These are phyloP conservation scores for Sanghuangporus baumii DNA, from an alignment of 1,284 basidiomycete species.

Conservation along the genomic window DNA sequence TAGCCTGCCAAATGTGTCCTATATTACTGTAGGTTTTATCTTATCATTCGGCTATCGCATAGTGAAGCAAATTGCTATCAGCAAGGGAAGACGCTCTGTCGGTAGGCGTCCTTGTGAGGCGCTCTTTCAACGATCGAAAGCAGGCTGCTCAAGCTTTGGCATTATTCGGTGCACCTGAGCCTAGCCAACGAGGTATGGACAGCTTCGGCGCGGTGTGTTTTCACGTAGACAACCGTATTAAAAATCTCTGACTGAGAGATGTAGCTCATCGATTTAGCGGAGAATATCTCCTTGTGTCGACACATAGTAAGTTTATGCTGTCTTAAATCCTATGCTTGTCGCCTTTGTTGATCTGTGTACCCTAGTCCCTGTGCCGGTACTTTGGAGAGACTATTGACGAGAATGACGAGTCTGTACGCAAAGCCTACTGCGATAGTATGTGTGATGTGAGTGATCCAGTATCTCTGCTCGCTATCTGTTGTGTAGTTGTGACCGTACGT, in stretches of 20 bases:
- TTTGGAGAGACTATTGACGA: conserved; percentile 73
- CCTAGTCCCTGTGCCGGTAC: conserved; percentile 71
- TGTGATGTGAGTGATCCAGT: conserved; percentile 59
- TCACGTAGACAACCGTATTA: neutral
- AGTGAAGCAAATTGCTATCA: conserved; percentile 26
- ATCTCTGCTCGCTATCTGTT: neutral
- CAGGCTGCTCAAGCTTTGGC: conserved; percentile 10
- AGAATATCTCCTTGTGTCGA: conserved; percentile 58
- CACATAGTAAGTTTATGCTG: conserved; percentile 54
- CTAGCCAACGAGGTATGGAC: conserved; percentile 58
- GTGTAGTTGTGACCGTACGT: neutral
- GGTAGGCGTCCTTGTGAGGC: conserved; percentile 48
- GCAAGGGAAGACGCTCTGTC: conserved; percentile 70
- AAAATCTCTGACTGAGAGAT: conserved; percentile 1
- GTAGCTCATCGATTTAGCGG: conserved; percentile 65
- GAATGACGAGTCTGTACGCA: conserved; percentile 39
- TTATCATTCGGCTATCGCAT: neutral
- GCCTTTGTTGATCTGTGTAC: neutral
- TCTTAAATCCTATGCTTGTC: neutral
- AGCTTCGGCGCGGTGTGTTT: conserved; percentile 58
- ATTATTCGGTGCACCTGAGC: conserved; percentile 38
- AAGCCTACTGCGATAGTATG: conserved; percentile 69
- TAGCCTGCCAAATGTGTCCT: conserved; percentile 76
- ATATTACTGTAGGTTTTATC: conserved; percentile 62
- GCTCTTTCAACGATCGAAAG: conserved; percentile 39